Conservation (phyloP, 2,329 filamentous ascomycete genomes). For the Ceratocystis harringtonii region DNA sequence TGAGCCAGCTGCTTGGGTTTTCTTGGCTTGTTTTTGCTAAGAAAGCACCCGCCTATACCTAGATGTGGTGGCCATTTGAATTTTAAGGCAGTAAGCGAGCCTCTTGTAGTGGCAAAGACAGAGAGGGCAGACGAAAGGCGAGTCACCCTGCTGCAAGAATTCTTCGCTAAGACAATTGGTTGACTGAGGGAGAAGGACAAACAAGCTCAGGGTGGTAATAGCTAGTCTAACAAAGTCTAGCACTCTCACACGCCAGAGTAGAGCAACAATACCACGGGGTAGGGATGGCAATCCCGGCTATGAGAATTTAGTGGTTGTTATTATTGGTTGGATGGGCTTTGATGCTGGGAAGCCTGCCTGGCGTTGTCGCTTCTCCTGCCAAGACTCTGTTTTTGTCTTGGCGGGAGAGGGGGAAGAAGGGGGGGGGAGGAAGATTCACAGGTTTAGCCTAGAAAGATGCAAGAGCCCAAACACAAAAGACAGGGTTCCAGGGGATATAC, state of each 20-base stretch:
- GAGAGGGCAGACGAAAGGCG: background rate
- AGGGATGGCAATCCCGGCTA: background rate
- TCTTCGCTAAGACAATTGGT: background rate
- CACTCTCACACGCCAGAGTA: background rate
- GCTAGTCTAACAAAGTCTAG: too few relatives aligned
- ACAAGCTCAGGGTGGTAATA: background rate
- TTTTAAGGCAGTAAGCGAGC: too few relatives aligned
- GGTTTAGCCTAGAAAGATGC: background rate
- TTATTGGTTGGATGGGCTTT: background rate
- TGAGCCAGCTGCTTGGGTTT: background rate
- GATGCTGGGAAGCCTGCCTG: constrained; percentile 4
- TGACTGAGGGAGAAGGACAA: background rate
- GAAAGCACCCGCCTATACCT: background rate
- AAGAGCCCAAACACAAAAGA: background rate
- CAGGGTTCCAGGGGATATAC: background rate
- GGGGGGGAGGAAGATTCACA: background rate
- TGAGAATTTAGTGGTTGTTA: background rate
- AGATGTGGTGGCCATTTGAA: background rate
- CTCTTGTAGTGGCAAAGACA: background rate
- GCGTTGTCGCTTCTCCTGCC: constrained; percentile 8
- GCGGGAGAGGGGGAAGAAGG: background rate
- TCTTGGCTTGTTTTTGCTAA: background rate
- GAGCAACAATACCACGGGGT: background rate
- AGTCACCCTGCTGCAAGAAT: background rate
- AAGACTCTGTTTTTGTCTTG: constrained; percentile 7